Percentiles rank a stretch among this genome's conserved stretches.
Conservation (phyloP, 2,329 filamentous ascomycete genomes). For the Fusarium torreyae region DNA sequence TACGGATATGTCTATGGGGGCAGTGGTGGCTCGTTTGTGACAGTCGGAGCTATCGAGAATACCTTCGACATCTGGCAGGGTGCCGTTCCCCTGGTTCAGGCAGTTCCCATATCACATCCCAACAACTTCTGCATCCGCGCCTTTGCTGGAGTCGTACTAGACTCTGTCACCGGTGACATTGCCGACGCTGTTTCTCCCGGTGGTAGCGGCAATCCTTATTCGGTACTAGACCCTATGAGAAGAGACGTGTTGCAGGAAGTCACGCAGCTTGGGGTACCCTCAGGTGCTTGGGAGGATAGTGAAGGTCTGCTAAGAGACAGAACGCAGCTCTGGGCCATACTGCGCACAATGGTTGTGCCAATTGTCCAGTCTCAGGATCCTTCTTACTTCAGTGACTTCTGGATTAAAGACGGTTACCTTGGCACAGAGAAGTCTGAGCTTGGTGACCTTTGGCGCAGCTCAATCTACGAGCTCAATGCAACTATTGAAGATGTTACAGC, state of each 20-base stretch:
- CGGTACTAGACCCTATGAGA: background rate
- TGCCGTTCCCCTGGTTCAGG: conserved; percentile 37
- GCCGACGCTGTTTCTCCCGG: background rate
- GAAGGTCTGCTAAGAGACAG: too few species aligned
- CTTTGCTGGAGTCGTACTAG: conserved; percentile 18
- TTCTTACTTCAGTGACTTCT: background rate
- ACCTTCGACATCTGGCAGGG: conserved; percentile 44
- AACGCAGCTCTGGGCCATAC: too few species aligned
- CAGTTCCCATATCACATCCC: conserved; percentile 34
- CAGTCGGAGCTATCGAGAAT: conserved; percentile 39
- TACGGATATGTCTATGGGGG: conserved; percentile 44
- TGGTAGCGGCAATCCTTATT: background rate
- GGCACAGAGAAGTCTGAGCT: too few species aligned
- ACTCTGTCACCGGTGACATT: background rate
- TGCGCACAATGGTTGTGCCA: too few species aligned
- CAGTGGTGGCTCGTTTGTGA: conserved; percentile 41
- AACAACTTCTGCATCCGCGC: conserved; percentile 28
- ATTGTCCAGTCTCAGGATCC: background rate
- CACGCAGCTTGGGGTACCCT: background rate
- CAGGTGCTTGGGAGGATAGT: background rate
- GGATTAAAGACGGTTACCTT: background rate
- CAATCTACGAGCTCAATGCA: too few species aligned
- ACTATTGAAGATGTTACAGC: too few species aligned
- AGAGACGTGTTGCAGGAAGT: background rate
- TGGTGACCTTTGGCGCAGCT: too few species aligned